Evolutionary conservation across 169 alveolate species (phyloP).

Genomic region (Eimeria praecox): DNA sequence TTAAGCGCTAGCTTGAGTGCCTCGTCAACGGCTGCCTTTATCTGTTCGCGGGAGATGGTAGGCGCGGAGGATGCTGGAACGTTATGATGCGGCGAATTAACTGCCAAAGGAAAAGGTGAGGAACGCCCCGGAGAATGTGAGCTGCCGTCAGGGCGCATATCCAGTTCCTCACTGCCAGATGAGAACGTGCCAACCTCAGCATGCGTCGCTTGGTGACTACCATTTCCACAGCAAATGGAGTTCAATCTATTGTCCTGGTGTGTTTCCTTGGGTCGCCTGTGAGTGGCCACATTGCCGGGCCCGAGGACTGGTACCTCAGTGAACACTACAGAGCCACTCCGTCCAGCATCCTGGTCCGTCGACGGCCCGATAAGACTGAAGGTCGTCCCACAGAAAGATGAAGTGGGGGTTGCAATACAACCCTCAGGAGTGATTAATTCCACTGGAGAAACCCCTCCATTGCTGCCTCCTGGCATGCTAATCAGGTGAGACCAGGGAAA

Average conservation of each 20-base stretch:
- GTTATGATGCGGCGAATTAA: neutral
- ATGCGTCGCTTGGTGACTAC: neutral
- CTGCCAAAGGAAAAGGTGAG: neutral
- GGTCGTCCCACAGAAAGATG: slow-evolving; percentile 23
- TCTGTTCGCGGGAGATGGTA: slow-evolving; percentile 37
- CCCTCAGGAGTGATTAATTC: slow-evolving; percentile 8
- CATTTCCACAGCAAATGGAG: neutral
- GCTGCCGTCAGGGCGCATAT: slow-evolving; percentile 20
- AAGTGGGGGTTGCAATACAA: slow-evolving; percentile 24
- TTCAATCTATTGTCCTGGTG: neutral
- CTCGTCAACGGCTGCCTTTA: slow-evolving; percentile 61
- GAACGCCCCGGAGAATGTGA: slow-evolving; percentile 14
- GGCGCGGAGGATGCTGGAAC: neutral
- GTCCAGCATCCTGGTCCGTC: slow-evolving; percentile 15
- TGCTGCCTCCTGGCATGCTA: slow-evolving; percentile 36
- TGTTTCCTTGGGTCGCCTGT: neutral
- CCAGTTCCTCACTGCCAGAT: neutral
- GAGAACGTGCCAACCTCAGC: neutral
- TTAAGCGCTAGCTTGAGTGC: slow-evolving; percentile 23
- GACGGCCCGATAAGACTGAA: slow-evolving; percentile 38
- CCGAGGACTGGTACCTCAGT: slow-evolving; percentile 13
- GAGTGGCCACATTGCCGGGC: neutral
- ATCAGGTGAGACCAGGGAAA: slow-evolving; percentile 75
- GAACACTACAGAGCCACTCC: slow-evolving; percentile 12
- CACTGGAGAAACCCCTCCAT: slow-evolving; percentile 8